A percentile compares a stretch with the other conserved stretches of the same genome.
Conservation (phyloP, 1,284 basidiomycete species). For the Leccinum subspadiceum region DNA sequence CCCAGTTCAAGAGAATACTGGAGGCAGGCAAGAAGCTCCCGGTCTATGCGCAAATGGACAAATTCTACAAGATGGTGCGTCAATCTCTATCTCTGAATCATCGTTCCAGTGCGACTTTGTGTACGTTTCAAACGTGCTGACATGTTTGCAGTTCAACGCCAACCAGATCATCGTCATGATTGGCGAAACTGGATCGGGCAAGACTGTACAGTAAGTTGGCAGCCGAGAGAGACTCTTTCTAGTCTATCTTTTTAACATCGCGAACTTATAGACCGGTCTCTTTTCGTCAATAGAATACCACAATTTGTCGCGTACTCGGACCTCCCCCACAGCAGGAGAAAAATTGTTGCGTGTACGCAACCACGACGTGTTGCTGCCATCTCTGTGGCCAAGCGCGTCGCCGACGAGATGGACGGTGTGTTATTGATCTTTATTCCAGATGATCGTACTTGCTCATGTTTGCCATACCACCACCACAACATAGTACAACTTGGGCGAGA, state of each 20-base stretch:
- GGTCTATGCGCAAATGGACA: slow-evolving; percentile 91
- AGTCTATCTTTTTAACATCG: slow-evolving; percentile 21
- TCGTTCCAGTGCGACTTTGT: slow-evolving; percentile 37
- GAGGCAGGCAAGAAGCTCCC: slow-evolving; percentile 85
- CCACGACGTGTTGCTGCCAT: slow-evolving; percentile 96
- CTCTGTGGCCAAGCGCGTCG: slow-evolving; percentile 98
- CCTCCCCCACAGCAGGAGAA: slow-evolving; percentile 83
- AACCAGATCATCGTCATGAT: slow-evolving; percentile 96
- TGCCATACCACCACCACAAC: not conserved
- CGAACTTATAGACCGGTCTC: slow-evolving; percentile 26
- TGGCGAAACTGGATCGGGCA: slow-evolving; percentile 97
- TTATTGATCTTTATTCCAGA: slow-evolving; percentile 4
- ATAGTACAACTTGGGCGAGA: slow-evolving; percentile 87
- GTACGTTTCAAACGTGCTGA: not conserved
- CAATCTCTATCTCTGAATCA: not conserved
- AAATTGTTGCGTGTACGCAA: slow-evolving; percentile 96
- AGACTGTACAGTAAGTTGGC: slow-evolving; percentile 87
- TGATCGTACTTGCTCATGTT: slow-evolving; percentile 6
- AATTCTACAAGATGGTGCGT: slow-evolving; percentile 83
- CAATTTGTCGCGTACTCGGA: slow-evolving; percentile 96
- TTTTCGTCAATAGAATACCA: slow-evolving; percentile 64
- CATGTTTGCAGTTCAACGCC: slow-evolving; percentile 62
- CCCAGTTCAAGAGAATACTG: slow-evolving; percentile 86
- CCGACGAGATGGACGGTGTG: slow-evolving; percentile 96
- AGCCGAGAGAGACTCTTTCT: slow-evolving; percentile 20